Base-by-base conservation (phyloP, 768 basidiomycete species). In the Kwoniella mangroviensis region DNA sequence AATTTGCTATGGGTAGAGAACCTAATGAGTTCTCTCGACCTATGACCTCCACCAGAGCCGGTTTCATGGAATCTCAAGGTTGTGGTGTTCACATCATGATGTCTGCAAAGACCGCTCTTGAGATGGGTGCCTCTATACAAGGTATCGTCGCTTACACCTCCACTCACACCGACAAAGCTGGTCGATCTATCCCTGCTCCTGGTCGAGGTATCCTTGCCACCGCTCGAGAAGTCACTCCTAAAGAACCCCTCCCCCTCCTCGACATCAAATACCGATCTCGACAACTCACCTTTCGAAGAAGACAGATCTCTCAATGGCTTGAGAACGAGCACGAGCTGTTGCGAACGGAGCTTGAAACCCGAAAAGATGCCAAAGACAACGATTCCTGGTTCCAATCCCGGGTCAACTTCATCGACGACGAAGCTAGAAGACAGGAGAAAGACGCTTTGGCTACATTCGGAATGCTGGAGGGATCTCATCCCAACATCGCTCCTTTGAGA, bases 11-110 rank as follows among this genome's bases (percentile, higher is more conserved):
- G 92, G 97, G 97, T 71, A 94, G 97, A 75, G 97, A 99, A 84
- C 95, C 97, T 6, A 94, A 92, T 49, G 97, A 99, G 84, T 95
- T 98, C 92, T 99, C 97, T 56, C 91, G 97, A 68, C 97, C 97
- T 17, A 91, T 96, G 11, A 98, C 96, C 1, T 92, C 91, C 11
- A 98, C 96, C 73, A 93, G 97, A 81, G 88, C 94, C 79, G 97
- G 97, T 60, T 95, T 95, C 85, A 95, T 98, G 96, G 97, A 99
- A 83, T 88, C 93, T 22, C 93, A 93, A 83, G 97, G 97, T 64
- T 92, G 92, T 72, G 97, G 97, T 85, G 92, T 98, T 22, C 96
- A 98, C 78, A 90, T 99, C 63, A 87, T 98, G 72, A 99, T 99
- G 97, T 93, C 86, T 75, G 97, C 97, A 21, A 93, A 91, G 85